Base-by-base conservation (phyloP, 345 rosid species). In the Turritis glabra region DNA sequence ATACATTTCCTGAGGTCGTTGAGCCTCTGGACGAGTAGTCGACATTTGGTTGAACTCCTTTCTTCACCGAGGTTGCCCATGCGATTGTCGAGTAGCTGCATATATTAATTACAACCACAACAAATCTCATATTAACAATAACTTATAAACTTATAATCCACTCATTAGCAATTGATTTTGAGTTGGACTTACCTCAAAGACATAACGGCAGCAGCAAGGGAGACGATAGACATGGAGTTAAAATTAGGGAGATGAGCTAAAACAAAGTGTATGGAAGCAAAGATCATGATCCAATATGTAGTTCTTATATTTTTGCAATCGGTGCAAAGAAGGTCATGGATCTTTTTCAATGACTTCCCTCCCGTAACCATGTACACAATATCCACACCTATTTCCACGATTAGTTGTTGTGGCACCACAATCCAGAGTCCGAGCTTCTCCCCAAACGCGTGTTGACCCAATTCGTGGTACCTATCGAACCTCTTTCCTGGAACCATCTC, bases 321-420 rank as follows among this genome's bases (percentile, higher is more conserved):
- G 1, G 79, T 74, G 75, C 93, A 90, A 26, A 90, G 66, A 33
- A 73, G 22, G 4, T 84, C 84, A 35, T 88, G 93, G 35, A 88
- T 69, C 54, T 93, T 90, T 86, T 87, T 88, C 58, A 93, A 5
- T 7, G 96, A 90, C 70, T 90, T 86, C 8, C 98, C 96, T 60
- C 97, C 97, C 0, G 91, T 93, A 18, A 89, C 96, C 96, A 90
- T 90, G 60, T 90, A 90, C 23, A 90, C 88, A 35, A 90, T 89
- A 72, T 83, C 43, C 6, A 73, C 73, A 10, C 96, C 92, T 21
- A 90, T 87, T 65, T 90, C 90, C 7, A 93, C 97, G 3, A 83
- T 52, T 1, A 93, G 67, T 67, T 93, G 97, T 33, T 89, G 97
- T 7, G 96, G 98, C 8, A 90, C 86, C 18, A 93, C 86, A 22